Evolutionary conservation across 139 green algal genomes (phyloP).

Genomic region (Yamagishiella unicocca): DNA sequence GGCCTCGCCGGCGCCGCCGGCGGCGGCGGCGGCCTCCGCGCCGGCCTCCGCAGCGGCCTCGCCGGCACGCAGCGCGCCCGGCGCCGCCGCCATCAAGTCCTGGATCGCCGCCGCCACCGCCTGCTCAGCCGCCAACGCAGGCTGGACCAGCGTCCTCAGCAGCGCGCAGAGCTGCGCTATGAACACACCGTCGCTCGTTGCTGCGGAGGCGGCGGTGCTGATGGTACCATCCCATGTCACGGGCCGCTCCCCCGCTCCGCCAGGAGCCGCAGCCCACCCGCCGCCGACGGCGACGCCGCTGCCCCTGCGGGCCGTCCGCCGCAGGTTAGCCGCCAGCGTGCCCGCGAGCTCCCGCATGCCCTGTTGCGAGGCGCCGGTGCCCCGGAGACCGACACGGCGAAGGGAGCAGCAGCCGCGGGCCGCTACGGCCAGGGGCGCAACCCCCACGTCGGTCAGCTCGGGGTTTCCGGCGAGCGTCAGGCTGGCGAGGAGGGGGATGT

Average conservation of each 20-base stretch:
- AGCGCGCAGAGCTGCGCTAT: constrained; percentile 7
- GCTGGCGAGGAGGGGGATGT: background rate
- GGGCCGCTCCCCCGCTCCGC: background rate
- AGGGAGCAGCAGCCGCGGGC: background rate
- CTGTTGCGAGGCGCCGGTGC: background rate
- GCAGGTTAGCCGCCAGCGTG: background rate
- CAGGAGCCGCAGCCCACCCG: no score
- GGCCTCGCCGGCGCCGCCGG: background rate
- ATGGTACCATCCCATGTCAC: constrained; percentile 19
- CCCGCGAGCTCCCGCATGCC: background rate
- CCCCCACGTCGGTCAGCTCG: constrained; percentile 4
- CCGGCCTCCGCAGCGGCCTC: background rate
- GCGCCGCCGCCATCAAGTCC: constrained; percentile 7
- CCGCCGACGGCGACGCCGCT: background rate
- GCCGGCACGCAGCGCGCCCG: background rate
- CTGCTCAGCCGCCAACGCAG: constrained; percentile 30
- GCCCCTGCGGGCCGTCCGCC: background rate
- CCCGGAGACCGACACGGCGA: constrained; percentile 25
- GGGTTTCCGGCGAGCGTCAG: constrained; percentile 12
- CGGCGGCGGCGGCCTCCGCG: background rate
- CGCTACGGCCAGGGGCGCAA: constrained; percentile 7
- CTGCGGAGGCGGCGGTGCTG: background rate
- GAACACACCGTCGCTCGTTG: background rate
- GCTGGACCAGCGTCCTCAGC: constrained; percentile 28
- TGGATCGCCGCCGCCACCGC: constrained; percentile 19